These are phyloP conservation scores for Cercospora zeae-maydis DNA, from an alignment of 2,329 filamentous ascomycete genomes.

Conservation along the genomic window DNA sequence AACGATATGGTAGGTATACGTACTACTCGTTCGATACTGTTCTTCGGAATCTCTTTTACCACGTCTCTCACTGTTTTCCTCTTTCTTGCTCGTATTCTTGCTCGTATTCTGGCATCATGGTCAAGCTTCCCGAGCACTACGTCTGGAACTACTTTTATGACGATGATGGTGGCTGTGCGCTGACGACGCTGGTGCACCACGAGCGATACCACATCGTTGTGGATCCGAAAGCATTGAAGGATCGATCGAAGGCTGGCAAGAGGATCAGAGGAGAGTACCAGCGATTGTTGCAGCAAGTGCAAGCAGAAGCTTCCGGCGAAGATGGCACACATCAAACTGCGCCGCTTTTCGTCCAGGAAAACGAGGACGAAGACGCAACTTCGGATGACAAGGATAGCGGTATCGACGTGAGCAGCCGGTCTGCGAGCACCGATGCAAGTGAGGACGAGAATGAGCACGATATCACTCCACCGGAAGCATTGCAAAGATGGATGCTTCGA, in stretches of 20 bases:
- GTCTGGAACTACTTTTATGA: slow-evolving; percentile 36
- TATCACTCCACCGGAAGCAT: slow-evolving; percentile 18
- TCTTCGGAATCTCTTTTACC: neutral
- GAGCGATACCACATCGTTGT: slow-evolving; percentile 35
- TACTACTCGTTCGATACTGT: neutral
- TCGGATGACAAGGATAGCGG: slow-evolving; percentile 30
- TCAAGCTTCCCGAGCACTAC: slow-evolving; percentile 27
- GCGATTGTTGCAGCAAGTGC: slow-evolving; percentile 25
- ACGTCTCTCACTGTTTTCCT: neutral
- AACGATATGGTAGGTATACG: neutral
- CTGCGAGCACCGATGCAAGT: neutral
- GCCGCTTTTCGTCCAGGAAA: slow-evolving; percentile 21
- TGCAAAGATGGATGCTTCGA: slow-evolving; percentile 35
- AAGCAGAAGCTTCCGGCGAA: slow-evolving; percentile 20
- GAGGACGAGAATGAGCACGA: slow-evolving; percentile 24
- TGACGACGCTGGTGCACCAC: slow-evolving; percentile 34
- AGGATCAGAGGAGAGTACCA: slow-evolving; percentile 26
- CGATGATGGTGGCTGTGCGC: slow-evolving; percentile 32
- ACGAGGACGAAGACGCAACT: slow-evolving; percentile 19
- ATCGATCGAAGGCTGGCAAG: slow-evolving; percentile 21
- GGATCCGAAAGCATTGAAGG: slow-evolving; percentile 27
- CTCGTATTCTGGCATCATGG: slow-evolving; percentile 16
- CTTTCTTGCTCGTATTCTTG: neutral
- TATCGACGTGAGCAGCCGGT: slow-evolving; percentile 24
- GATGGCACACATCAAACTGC: slow-evolving; percentile 14